phyloP scores from a whole-genome alignment of 345 rosid genomes.

The Citrus sp. region DNA sequence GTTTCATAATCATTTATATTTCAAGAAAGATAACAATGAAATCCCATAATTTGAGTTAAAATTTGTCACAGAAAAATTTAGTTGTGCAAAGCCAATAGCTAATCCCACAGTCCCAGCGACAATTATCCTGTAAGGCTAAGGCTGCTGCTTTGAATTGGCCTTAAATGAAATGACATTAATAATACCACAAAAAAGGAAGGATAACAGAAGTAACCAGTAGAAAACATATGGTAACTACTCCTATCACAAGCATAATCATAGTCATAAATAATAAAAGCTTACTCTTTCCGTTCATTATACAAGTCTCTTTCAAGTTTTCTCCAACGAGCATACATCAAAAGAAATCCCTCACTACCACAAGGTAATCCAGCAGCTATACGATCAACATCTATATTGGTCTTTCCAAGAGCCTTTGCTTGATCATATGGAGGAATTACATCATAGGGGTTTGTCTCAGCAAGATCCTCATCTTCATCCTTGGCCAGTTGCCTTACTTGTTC shows the following conservation, averaged over 20 bases:
- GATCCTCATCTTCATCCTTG: constrained; percentile 83
- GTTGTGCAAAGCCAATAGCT: neutral
- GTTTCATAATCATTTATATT: neutral
- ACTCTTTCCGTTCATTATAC: constrained; percentile 96
- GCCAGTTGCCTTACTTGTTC: constrained; percentile 92
- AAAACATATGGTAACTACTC: neutral
- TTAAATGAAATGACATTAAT: neutral
- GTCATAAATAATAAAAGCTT: constrained; percentile 29
- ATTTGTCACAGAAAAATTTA: neutral
- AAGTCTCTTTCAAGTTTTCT: constrained; percentile 96
- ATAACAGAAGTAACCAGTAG: neutral
- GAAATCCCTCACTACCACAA: constrained; percentile 98
- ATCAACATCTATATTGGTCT: constrained; percentile 89
- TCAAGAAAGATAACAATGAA: neutral
- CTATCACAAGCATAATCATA: constrained; percentile 4
- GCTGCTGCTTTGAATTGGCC: neutral
- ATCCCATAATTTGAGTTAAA: neutral
- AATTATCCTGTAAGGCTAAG: neutral
- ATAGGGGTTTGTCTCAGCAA: constrained; percentile 60
- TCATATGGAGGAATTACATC: constrained; percentile 85
- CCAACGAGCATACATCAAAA: constrained; percentile 99
- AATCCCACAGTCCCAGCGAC: neutral
- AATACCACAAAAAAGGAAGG: neutral
- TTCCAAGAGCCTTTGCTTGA: constrained; percentile 99
- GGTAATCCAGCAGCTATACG: constrained; percentile 99